phyloP scores from a whole-genome alignment of 2,329 filamentous ascomycete genomes.

The Sporothrix globosa region DNA sequence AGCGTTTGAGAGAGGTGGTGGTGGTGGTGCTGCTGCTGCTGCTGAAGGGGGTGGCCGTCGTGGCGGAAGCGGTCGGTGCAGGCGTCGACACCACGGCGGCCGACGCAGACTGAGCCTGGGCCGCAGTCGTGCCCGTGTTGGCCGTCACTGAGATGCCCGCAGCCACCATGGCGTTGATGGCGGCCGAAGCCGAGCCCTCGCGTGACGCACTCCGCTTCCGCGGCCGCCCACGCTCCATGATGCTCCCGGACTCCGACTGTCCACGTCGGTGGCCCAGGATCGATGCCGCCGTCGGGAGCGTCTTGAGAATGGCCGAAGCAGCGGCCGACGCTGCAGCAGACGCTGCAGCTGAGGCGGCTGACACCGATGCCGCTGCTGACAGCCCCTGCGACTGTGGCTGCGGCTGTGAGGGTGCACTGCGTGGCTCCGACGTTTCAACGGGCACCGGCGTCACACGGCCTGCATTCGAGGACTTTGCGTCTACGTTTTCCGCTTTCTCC shows the following conservation, averaged over 20 bases:
- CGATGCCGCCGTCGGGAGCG: conserved; percentile 39
- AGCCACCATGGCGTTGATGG: conserved; percentile 26
- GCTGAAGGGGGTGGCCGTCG: not conserved
- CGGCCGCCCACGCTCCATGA: conserved; percentile 65
- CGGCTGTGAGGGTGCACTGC: not conserved
- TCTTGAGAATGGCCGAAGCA: conserved; percentile 39
- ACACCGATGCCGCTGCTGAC: not conserved
- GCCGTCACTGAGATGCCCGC: conserved; percentile 6
- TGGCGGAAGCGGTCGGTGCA: not conserved
- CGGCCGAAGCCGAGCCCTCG: conserved; percentile 26
- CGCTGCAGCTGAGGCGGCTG: not conserved
- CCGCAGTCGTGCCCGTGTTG: conserved; percentile 39
- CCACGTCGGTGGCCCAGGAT: conserved; percentile 53
- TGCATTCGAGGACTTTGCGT: not conserved
- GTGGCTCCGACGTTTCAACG: conserved; percentile 8
- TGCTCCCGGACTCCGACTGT: conserved; percentile 60
- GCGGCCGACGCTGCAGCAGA: not conserved
- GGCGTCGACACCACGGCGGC: not conserved
- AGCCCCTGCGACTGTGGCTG: no score
- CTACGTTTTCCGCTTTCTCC: no score
- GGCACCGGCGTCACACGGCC: conserved; percentile 29
- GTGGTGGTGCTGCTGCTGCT: not conserved
- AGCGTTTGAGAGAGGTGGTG: conserved; percentile 45
- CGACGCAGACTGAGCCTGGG: not conserved
- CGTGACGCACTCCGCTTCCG: conserved; percentile 53